Conservation (phyloP, 2,329 filamentous ascomycete species). For the Fonsecaea erecta region DNA sequence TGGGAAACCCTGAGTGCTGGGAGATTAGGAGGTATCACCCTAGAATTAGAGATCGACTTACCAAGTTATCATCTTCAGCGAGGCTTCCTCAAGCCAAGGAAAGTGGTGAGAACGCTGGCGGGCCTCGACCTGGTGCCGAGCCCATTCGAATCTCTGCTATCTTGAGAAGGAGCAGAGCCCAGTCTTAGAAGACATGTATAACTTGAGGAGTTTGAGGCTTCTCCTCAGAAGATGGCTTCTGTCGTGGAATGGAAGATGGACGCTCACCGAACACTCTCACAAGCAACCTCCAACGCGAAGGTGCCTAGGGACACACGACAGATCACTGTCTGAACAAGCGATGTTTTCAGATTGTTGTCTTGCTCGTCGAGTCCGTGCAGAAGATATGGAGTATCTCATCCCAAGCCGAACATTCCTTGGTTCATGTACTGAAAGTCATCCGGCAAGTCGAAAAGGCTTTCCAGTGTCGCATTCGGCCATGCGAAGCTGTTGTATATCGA, state of each 20-base stretch:
- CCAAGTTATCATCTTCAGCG: not conserved
- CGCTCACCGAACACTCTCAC: not conserved
- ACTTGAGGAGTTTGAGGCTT: not conserved
- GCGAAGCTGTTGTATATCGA: conserved; percentile 21
- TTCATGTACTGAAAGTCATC: conserved; percentile 25
- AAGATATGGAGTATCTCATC: not conserved
- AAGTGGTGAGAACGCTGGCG: not conserved
- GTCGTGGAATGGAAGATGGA: not conserved
- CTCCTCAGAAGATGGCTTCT: not conserved
- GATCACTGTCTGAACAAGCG: not conserved
- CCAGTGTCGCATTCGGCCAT: conserved; percentile 23
- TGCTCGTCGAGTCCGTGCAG: not conserved
- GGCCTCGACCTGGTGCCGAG: not conserved
- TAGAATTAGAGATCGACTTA: too few species aligned
- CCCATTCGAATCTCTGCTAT: not conserved
- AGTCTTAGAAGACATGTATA: not conserved
- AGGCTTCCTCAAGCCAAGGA: not conserved
- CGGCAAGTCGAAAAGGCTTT: conserved; percentile 24
- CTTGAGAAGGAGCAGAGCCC: not conserved
- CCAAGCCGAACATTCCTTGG: conserved; percentile 11
- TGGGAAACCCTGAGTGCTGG: too few species aligned
- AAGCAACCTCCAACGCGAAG: not conserved
- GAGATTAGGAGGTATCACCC: too few species aligned
- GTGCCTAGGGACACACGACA: not conserved
- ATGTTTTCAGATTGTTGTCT: not conserved